Percentiles rank a stretch among this genome's conserved stretches.
Evolutionary conservation across 78 protist species (phyloP).

Genomic region (Cavenderia fasciculata): DNA sequence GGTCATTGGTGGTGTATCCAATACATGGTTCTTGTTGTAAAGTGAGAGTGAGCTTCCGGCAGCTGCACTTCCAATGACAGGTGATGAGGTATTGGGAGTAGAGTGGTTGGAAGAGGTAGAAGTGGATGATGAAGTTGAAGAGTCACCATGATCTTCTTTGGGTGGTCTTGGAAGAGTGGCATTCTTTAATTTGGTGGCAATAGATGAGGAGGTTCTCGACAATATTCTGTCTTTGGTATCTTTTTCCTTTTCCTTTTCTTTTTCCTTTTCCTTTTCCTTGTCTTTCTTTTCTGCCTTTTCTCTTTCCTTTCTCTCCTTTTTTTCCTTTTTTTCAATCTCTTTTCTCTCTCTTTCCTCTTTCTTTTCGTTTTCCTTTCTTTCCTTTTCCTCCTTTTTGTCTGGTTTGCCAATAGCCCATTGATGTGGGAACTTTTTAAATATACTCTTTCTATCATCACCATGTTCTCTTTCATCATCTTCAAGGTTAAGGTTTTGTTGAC

Average conservation of each 20-base stretch:
- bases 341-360: conserved; percentile 35
- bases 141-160: background rate
- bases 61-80: background rate
- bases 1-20: too few relatives aligned
- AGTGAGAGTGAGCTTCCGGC: background rate
- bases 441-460: background rate
- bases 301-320: conserved; percentile 49
- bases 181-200: conserved; percentile 40
- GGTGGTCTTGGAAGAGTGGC: conserved; percentile 12
- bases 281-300: conserved; percentile 40
- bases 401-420: conserved; percentile 68
- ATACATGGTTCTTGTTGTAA: background rate
- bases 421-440: conserved; percentile 41
- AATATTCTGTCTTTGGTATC: conserved; percentile 15
- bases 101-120: background rate
- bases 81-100: background rate
- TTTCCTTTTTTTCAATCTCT: conserved; percentile 24
- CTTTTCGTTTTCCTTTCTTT: conserved; percentile 32
- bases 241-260: conserved; percentile 1
- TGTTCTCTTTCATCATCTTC: background rate
- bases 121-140: background rate
- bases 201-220: conserved; percentile 24
- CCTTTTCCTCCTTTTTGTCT: conserved; percentile 4
- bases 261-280: conserved; percentile 23
- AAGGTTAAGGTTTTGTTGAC: background rate